Evolutionary conservation across 352 stramenopile species (phyloP).

Genomic region (Globisporangium echinulatum): DNA sequence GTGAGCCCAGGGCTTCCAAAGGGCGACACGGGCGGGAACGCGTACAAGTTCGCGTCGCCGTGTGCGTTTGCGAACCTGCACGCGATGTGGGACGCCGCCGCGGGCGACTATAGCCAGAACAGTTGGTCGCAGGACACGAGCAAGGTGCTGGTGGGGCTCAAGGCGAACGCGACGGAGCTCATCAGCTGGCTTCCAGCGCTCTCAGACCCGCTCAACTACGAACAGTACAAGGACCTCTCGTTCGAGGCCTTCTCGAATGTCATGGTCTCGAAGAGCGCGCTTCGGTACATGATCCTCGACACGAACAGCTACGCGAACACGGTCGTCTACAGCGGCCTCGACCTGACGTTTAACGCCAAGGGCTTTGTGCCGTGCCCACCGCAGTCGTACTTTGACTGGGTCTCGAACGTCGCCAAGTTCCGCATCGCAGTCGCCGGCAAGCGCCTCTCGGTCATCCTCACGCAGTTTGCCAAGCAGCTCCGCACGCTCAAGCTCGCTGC

Average conservation of each 20-base stretch:
- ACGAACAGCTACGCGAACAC: conserved; percentile 35
- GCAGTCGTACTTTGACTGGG: conserved; percentile 27
- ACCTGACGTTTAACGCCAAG: conserved; percentile 19
- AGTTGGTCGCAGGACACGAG: conserved; percentile 35
- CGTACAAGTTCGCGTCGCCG: conserved; percentile 37
- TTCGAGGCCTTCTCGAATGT: conserved; percentile 27
- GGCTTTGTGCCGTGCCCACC: conserved; percentile 18
- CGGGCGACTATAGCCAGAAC: conserved; percentile 39
- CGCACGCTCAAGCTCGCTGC: conserved; percentile 25
- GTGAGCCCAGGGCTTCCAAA: conserved; percentile 37
- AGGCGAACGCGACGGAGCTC: conserved; percentile 41
- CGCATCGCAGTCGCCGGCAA: conserved; percentile 44
- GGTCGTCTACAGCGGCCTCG: conserved; percentile 32
- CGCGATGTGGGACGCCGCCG: conserved; percentile 54
- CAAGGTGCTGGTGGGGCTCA: conserved; percentile 9
- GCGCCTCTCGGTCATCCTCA: conserved; percentile 49
- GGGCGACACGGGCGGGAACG: conserved; percentile 57
- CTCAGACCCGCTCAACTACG: conserved; percentile 31
- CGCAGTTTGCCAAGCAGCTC: conserved; percentile 45
- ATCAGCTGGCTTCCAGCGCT: conserved; percentile 23
- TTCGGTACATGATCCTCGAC: conserved; percentile 32
- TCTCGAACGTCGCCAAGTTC: conserved; percentile 29
- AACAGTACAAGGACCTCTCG: conserved; percentile 27
- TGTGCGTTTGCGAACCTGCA: conserved; percentile 62
- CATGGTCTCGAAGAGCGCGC: conserved; percentile 20